Base-by-base conservation (phyloP, 1,284 basidiomycete species). In the Ceratobasidium sp. region DNA sequence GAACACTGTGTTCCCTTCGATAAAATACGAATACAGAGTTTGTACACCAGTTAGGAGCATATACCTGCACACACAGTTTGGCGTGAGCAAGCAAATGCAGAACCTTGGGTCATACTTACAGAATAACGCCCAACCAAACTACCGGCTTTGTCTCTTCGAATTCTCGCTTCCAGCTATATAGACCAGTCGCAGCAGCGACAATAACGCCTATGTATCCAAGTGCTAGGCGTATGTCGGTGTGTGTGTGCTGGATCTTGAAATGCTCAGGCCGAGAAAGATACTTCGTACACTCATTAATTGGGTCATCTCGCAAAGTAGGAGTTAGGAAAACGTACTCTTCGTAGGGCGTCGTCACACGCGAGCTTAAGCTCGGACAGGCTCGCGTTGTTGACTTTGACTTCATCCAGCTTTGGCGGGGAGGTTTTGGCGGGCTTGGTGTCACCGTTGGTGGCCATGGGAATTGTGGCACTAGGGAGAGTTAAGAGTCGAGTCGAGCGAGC, bases 291-390 rank as follows among this genome's bases (percentile, higher is more conserved):
- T 53, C 54, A 74, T 62, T 27, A 37, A 46, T 54, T 8, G 34
- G 43, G 31, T 37, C 16, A 27, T 58, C 24, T 46, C 56, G 58
- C 68, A 22, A 11, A 49, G 29, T 39, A 54, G 48, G n/a, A 1
- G 48, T 39, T 29, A 53, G 48, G 29, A 53, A 19, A 22, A 88
- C 93, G 78, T 80, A 96, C 95, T 81, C 92, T 90, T 83, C 93
- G 94, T 76, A 97, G 84, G 49, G 91, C 91, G 84, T 97, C 95
- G 81, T 98, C 96, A 78, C 93, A 91, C 14, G 95, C 90, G 79
- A 91, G 90, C 85, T 97, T 97, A 81, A 98, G 88, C 80, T 97
- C 95, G 24, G 87, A 87, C 63, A 89, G 80, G 81, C 88, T 94
- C 31, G 90, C 87, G 79, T 92, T 93, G 86, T 98, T 98, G 77